These are phyloP conservation scores for Infundibulicybe gibba DNA, from an alignment of 768 basidiomycete species.

Conservation along the genomic window DNA sequence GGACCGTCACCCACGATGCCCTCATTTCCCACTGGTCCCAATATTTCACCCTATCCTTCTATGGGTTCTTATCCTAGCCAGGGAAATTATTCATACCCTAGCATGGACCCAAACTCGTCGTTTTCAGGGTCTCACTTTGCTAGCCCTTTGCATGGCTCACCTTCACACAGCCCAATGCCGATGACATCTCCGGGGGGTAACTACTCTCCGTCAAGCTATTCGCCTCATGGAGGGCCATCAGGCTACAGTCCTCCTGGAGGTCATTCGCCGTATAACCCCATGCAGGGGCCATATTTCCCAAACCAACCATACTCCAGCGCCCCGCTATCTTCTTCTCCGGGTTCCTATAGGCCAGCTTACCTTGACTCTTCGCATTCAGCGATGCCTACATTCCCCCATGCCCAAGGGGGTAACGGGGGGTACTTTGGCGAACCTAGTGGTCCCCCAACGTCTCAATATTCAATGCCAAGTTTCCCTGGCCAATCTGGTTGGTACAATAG, in stretches of 20 bases:
- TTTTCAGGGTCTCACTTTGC: background rate
- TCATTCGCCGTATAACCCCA: too few relatives aligned
- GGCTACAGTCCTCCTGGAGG: background rate
- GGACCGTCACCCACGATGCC: constrained; percentile 10
- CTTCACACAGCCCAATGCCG: background rate
- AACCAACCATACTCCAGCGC: too few relatives aligned
- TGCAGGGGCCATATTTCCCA: too few relatives aligned
- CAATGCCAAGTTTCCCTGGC: constrained; percentile 6
- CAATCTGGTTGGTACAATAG: background rate
- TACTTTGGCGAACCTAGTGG: too few relatives aligned
- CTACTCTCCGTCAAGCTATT: background rate
- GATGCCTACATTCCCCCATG: too few relatives aligned
- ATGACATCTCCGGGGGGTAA: background rate
- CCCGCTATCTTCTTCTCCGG: too few relatives aligned
- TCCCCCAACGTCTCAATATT: too few relatives aligned
- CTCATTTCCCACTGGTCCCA: constrained; percentile 6
- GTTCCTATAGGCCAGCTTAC: too few relatives aligned
- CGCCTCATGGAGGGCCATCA: background rate
- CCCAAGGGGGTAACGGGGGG: too few relatives aligned
- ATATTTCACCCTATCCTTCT: background rate
- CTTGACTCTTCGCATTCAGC: too few relatives aligned
- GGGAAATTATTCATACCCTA: background rate
- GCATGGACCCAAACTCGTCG: background rate
- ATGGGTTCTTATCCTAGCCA: constrained; percentile 6
- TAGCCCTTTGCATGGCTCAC: background rate